These are phyloP conservation scores for Erigeron philadelphicus DNA, from an alignment of 140 eudicot species.

Conservation along the genomic window DNA sequence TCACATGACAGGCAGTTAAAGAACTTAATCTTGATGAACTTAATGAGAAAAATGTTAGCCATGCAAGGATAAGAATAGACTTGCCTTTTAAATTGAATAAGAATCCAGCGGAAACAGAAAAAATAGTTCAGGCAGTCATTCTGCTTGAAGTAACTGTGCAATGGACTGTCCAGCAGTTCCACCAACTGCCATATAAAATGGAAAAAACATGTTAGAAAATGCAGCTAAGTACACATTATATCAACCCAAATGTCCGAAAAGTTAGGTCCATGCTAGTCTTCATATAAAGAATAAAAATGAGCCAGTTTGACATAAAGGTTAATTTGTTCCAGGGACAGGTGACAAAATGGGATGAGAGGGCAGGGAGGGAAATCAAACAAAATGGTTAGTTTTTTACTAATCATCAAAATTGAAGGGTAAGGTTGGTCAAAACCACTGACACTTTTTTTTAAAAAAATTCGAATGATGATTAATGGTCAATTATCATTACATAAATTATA, in stretches of 20 bases:
- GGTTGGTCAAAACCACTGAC: neutral
- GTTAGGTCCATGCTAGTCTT: neutral
- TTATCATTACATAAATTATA: neutral
- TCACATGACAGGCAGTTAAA: neutral
- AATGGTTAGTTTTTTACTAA: neutral
- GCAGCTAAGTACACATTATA: conserved; percentile 1
- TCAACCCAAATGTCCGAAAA: neutral
- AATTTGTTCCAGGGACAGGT: neutral
- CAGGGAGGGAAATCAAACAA: neutral
- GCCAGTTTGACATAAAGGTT: neutral
- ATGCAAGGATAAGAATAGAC: conserved; percentile 10
- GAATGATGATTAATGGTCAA: neutral
- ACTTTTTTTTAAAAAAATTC: neutral
- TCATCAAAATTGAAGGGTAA: neutral
- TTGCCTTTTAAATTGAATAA: conserved; percentile 89
- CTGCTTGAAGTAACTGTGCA: conserved; percentile 72
- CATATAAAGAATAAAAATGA: neutral
- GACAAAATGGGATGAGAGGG: neutral
- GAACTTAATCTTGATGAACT: neutral
- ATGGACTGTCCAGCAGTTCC: conserved; percentile 71
- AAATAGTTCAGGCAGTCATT: conserved; percentile 85
- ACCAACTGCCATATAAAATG: conserved; percentile 54
- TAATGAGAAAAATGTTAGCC: neutral
- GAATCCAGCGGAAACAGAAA: conserved; percentile 97
- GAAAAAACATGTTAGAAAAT: conserved; percentile 17